Base-by-base conservation (phyloP, 2,329 filamentous ascomycete species). In the Rhinocladiella mackenziei region DNA sequence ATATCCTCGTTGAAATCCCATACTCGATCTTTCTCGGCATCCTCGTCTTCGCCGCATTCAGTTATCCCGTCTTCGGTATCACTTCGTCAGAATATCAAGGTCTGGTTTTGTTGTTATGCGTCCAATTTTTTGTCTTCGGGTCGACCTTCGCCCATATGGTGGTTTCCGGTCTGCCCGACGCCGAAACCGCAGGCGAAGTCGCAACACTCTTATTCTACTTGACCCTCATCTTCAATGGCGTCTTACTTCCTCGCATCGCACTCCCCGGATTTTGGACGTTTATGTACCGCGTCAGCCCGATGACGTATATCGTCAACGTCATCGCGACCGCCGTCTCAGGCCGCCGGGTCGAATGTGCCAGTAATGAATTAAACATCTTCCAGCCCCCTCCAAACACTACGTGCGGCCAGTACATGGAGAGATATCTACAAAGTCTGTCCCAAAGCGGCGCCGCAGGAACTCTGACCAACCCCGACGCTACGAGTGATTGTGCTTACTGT, bases 261-360 rank as follows among this genome's bases (percentile, higher is more conserved):
- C 67, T 88, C 4, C 75, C 76, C 1, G 75, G 75, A 5, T 86
- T 87, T 66, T 89, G 81, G 80, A 67, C 83, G 56, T 88, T 88
- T 71, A 86, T 89, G 82, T 91, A 91, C 65, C 78, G 83, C 35
- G 68, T 88, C 37, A 87, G 82, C 0, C 88, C 88, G 0, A 84
- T 94, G 56, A 89, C 84, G 0, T 94, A 94, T 62, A 69, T 92
- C 10, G 78, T 91, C 18, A 75, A 75, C 5, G 84, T 81, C 11
- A 80, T 94, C 0, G 76, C 81, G 0, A 77, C 77, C 0, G 85
- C 78, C 2, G 68, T 94, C 3, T 83, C 83, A 33, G 81, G 83
- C 56, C 78, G 77, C 0, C 33, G 67, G 0, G 79, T 91, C 19
- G 54, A 62, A 0, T 94, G 89, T 63, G 78, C 84, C 0, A 51